Percentiles rank a stretch among this genome's conserved stretches.
Evolutionary conservation across 306 rosid species (phyloP).

Genomic region (Urtica urens): DNA sequence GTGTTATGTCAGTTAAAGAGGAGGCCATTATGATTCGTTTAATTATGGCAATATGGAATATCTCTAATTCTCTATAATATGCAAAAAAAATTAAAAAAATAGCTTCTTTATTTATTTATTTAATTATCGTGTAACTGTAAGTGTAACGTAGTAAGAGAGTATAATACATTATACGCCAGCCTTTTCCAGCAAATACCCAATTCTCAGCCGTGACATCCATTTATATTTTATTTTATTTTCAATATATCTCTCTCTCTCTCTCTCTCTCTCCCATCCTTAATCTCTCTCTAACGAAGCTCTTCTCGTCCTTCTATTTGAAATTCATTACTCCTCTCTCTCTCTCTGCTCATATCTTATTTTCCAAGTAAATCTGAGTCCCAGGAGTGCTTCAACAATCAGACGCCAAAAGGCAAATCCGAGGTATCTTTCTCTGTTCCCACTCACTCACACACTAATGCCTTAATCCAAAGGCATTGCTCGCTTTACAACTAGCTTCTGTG

Average conservation of each 20-base stretch:
- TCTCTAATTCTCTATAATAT: background rate
- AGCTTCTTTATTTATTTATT: background rate
- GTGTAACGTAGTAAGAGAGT: slow-evolving; percentile 14
- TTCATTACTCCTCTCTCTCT: slow-evolving; percentile 5
- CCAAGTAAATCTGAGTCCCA: background rate
- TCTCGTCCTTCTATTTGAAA: slow-evolving; percentile 6
- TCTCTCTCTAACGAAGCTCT: slow-evolving; percentile 1
- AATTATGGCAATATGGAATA: background rate
- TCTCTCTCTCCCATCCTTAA: slow-evolving; percentile 14
- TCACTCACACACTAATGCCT: background rate
- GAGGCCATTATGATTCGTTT: slow-evolving; percentile 16
- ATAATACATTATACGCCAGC: slow-evolving; percentile 22
- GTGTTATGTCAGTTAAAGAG: slow-evolving; percentile 21
- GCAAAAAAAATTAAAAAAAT: background rate
- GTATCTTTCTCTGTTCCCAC: background rate
- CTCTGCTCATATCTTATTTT: no score
- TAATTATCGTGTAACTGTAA: background rate
- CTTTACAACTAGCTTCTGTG: no score
- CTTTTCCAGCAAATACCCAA: slow-evolving; percentile 30
- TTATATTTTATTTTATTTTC: slow-evolving; percentile 3
- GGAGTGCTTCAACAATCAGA: background rate
- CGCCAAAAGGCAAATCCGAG: background rate
- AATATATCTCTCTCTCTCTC: slow-evolving; percentile 14
- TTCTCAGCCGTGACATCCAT: slow-evolving; percentile 9
- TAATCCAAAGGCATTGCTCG: background rate